Conservation (phyloP, 495 filamentous ascomycete genomes). For the Penicillium diatomitis region DNA sequence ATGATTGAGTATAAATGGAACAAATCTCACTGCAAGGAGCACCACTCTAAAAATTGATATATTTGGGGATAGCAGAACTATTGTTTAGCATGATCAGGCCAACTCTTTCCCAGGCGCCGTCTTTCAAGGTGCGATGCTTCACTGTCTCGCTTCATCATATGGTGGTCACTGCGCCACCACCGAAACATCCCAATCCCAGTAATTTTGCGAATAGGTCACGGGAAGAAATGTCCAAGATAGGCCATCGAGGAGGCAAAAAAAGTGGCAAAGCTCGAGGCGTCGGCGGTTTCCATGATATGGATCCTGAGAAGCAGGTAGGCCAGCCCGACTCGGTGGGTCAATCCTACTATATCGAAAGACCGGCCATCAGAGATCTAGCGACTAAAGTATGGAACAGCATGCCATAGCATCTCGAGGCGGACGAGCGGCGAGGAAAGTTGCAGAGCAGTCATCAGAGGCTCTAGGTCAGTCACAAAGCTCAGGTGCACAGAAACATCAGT, state of each 20-base stretch:
- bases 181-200: constrained; percentile 42
- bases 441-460: constrained; percentile 3
- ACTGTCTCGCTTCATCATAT: neutral
- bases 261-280: constrained; percentile 16
- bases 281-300: constrained; percentile 24
- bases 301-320: constrained; percentile 43
- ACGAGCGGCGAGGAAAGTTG: constrained; percentile 22
- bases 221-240: constrained; percentile 47
- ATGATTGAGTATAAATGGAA: neutral
- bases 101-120: constrained; percentile 1
- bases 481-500: neutral
- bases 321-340: neutral
- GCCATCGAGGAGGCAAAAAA: constrained; percentile 41
- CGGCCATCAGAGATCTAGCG: neutral
- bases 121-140: neutral
- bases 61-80: no score
- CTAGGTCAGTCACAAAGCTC: neutral
- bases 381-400: constrained; percentile 11
- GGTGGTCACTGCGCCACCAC: constrained; percentile 19
- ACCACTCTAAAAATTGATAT: no score
- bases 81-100: neutral
- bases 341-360: neutral
- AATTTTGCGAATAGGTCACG: constrained; percentile 57
- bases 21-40: no score
- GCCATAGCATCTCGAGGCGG: constrained; percentile 47